Evolutionary conservation across 805 yeast genomes (phyloP).

Genomic region (Wickerhamiella spandovensis): DNA sequence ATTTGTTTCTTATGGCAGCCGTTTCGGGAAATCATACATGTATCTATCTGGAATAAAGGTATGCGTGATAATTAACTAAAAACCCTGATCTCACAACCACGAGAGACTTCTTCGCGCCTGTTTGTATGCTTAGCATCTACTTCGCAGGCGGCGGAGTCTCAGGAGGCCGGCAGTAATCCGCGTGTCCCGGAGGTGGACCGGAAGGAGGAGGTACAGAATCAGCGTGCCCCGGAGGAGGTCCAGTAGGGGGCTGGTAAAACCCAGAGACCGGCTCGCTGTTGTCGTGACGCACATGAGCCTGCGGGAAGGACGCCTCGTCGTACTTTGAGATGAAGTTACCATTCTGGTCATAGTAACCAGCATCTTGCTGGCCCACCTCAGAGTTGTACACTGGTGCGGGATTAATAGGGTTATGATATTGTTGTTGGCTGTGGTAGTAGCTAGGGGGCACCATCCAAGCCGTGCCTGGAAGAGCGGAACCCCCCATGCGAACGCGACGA

Average conservation of each 20-base stretch:
- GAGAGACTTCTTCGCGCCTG: background rate
- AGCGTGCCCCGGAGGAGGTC: conserved; percentile 7
- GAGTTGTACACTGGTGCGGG: conserved; percentile 19
- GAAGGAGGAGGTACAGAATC: conserved; percentile 7
- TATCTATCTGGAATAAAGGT: too few relatives aligned
- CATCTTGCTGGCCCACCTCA: conserved; percentile 32
- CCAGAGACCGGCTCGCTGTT: background rate
- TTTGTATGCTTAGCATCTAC: background rate
- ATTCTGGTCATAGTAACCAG: conserved; percentile 58
- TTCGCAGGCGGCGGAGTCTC: conserved; percentile 6
- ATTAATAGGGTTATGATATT: conserved; percentile 20
- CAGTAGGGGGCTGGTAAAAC: conserved; percentile 6
- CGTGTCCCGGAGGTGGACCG: conserved; percentile 9
- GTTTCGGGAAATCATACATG: too few relatives aligned
- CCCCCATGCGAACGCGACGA: conserved; percentile 24
- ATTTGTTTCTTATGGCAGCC: too few relatives aligned
- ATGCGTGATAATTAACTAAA: too few relatives aligned
- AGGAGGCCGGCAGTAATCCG: conserved; percentile 5
- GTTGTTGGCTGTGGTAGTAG: conserved; percentile 42
- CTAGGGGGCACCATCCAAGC: conserved; percentile 83
- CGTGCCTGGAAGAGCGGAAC: conserved; percentile 57
- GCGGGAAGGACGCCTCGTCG: background rate
- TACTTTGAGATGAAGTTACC: conserved; percentile 30
- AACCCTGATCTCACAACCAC: too few relatives aligned
- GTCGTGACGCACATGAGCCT: background rate